These are phyloP conservation scores for Letharia lupina DNA, from an alignment of 495 filamentous ascomycete genomes.

Conservation along the genomic window DNA sequence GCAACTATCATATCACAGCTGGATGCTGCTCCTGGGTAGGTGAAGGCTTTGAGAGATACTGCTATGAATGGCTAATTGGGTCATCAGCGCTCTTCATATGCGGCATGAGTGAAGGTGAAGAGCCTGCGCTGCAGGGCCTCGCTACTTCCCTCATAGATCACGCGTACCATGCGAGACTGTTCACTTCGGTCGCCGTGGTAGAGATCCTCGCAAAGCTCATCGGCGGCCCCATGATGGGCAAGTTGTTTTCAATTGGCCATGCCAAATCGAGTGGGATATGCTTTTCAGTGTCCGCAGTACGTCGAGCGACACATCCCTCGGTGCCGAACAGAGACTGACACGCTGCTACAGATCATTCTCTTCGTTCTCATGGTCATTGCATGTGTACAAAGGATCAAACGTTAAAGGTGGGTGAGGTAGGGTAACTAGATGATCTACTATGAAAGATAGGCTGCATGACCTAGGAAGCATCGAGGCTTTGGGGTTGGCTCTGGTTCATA, in stretches of 20 bases:
- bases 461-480: not conserved
- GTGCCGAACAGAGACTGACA: slow-evolving; percentile 2
- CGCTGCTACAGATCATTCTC: slow-evolving; percentile 3
- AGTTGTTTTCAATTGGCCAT: slow-evolving; percentile 21
- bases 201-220: slow-evolving; percentile 22
- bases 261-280: slow-evolving; percentile 13
- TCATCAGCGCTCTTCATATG: slow-evolving; percentile 16
- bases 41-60: not conserved
- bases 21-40: slow-evolving; percentile 20
- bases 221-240: slow-evolving; percentile 18
- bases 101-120: slow-evolving; percentile 19
- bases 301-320: not conserved
- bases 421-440: not conserved
- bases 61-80: not conserved
- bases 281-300: slow-evolving; percentile 17
- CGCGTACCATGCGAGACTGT: slow-evolving; percentile 17
- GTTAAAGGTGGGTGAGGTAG: not conserved
- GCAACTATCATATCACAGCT: slow-evolving; percentile 16
- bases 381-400: slow-evolving; percentile 11
- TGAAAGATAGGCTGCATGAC: not conserved
- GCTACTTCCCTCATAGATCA: slow-evolving; percentile 18
- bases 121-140: slow-evolving; percentile 21
- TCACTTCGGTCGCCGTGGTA: slow-evolving; percentile 21
- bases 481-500: not conserved
- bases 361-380: slow-evolving; percentile 10